These are phyloP conservation scores for Drechslerella dactyloides DNA, from an alignment of 2,329 filamentous ascomycete genomes.

Conservation along the genomic window DNA sequence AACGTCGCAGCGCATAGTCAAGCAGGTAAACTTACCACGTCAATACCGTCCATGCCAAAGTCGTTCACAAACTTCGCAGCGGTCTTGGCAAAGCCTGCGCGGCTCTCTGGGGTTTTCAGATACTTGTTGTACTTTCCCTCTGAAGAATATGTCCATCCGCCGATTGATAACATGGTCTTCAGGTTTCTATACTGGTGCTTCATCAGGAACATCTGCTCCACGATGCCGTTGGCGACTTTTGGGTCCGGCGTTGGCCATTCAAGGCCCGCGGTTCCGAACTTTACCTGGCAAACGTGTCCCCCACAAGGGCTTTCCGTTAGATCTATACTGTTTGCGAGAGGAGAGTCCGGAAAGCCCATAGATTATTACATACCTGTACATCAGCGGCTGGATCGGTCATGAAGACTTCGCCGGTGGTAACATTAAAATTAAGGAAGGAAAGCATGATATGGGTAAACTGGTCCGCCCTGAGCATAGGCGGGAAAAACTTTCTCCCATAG, in stretches of 20 bases:
- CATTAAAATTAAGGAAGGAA: slow-evolving; percentile 35
- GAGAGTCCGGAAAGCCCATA: no score
- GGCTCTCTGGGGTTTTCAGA: slow-evolving; percentile 67
- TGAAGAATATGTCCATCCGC: slow-evolving; percentile 77
- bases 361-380: no score
- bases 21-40: slow-evolving; percentile 59
- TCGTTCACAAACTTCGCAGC: slow-evolving; percentile 79
- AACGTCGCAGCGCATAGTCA: neutral
- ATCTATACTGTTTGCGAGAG: no score
- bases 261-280: neutral
- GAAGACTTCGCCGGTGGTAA: no score
- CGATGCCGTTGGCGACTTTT: slow-evolving; percentile 71
- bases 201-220: slow-evolving; percentile 76
- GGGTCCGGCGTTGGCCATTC: slow-evolving; percentile 54
- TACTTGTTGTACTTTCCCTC: slow-evolving; percentile 69
- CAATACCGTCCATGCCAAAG: slow-evolving; percentile 76
- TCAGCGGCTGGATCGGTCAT: no score
- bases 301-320: no score
- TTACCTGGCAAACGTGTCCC: no score
- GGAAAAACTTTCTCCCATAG: slow-evolving; percentile 83
- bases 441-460: slow-evolving; percentile 90
- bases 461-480: slow-evolving; percentile 79
- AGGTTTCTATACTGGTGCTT: slow-evolving; percentile 78
- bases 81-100: slow-evolving; percentile 71
- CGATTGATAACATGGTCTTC: slow-evolving; percentile 80